These are phyloP conservation scores for Pythium brachiatum DNA, from an alignment of 352 stramenopile genomes.

Conservation along the genomic window DNA sequence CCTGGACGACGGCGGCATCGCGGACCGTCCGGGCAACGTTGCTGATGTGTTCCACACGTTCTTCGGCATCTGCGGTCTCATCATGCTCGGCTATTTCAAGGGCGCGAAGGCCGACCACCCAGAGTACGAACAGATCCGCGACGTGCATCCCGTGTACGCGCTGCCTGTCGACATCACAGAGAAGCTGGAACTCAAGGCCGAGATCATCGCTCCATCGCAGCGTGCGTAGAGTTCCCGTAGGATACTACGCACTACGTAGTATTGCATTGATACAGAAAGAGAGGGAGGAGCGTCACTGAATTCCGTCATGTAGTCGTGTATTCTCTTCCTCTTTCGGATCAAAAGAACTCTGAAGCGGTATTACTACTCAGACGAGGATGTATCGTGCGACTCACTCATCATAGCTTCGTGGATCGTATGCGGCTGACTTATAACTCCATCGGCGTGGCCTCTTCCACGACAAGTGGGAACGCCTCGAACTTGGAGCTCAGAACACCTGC, in stretches of 20 bases:
- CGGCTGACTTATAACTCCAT: constrained; percentile 66
- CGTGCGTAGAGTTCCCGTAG: background rate
- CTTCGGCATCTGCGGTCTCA: constrained; percentile 95
- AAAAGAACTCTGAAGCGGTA: constrained; percentile 2
- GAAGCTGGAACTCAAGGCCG: constrained; percentile 78
- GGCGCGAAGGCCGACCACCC: constrained; percentile 49
- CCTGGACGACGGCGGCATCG: constrained; percentile 96
- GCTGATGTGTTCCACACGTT: constrained; percentile 99
- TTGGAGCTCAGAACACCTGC: constrained; percentile 67
- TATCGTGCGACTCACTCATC: background rate
- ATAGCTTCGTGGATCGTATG: background rate
- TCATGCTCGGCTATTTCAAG: constrained; percentile 93
- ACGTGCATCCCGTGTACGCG: constrained; percentile 95
- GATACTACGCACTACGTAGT: background rate
- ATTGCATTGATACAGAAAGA: background rate
- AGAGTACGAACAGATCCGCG: constrained; percentile 67
- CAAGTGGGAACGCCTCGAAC: constrained; percentile 71
- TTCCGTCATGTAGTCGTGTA: background rate
- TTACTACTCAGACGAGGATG: background rate
- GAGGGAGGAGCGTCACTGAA: background rate
- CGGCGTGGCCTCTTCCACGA: constrained; percentile 69
- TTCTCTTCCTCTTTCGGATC: constrained; percentile 3
- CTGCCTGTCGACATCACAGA: constrained; percentile 91
- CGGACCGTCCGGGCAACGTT: constrained; percentile 96
- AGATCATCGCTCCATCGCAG: constrained; percentile 45